Evolutionary conservation across 2,329 filamentous ascomycete genomes (phyloP).

Genomic region (Lachnellula subtilissima): DNA sequence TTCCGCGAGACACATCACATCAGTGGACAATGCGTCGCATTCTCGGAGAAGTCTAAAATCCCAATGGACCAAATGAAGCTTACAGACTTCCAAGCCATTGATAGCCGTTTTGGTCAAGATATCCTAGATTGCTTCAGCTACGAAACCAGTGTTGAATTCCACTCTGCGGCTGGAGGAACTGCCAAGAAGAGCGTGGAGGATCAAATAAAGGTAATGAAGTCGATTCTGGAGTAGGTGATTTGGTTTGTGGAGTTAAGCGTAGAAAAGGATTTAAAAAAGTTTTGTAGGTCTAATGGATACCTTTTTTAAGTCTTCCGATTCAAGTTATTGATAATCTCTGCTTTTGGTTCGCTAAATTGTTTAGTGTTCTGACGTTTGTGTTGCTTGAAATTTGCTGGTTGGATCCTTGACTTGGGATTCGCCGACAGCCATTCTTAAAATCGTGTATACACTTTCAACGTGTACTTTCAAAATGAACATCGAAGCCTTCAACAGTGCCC

Average conservation of each 20-base stretch:
- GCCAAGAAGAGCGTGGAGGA: slow-evolving; percentile 63
- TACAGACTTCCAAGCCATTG: slow-evolving; percentile 63
- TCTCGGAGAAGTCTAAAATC: slow-evolving; percentile 60
- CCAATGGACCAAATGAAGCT: slow-evolving; percentile 67
- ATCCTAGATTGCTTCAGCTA: slow-evolving; percentile 72
- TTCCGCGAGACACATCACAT: slow-evolving; percentile 81
- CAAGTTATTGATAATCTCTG: neutral
- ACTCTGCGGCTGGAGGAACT: slow-evolving; percentile 71
- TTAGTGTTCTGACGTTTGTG: too few relatives aligned
- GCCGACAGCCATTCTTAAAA: too few relatives aligned
- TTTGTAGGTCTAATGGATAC: neutral
- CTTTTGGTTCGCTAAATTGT: too few relatives aligned
- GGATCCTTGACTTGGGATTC: too few relatives aligned
- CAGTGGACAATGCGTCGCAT: slow-evolving; percentile 65
- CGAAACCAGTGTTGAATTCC: slow-evolving; percentile 75
- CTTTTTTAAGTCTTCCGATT: neutral
- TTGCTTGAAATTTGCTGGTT: too few relatives aligned
- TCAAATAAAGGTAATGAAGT: slow-evolving; percentile 52
- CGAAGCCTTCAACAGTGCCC: too few relatives aligned
- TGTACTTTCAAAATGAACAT: too few relatives aligned
- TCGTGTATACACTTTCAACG: too few relatives aligned
- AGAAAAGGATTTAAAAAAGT: neutral
- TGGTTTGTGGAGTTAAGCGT: neutral
- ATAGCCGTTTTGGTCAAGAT: slow-evolving; percentile 66
- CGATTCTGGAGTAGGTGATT: slow-evolving; percentile 19